Evolutionary conservation across 164 flowering plant species (phyloP), one percentile per base, ranked within the genome.

Genomic region (Aristolochia californica): DNA sequence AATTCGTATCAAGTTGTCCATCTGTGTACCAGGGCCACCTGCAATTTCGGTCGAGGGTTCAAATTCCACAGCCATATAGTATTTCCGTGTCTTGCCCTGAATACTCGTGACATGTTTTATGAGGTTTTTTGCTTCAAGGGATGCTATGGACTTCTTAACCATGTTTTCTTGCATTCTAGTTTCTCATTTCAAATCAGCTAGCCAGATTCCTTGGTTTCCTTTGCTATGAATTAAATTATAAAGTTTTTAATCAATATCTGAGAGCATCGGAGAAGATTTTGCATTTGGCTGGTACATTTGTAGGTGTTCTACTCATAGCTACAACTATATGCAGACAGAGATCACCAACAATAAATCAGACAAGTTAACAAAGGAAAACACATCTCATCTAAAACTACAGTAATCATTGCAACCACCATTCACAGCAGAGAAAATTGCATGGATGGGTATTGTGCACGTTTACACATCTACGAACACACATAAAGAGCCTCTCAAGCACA

Each of bases 11-110:
- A 1, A 86, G 75, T 0, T 62, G 60, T n/a, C 96, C 97, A 7
- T 78, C 78, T 0, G 15, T 26, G 56, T 84, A 90, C 90, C 91
- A 86, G 58, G 72, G 18, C 99, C 99, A 4, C 99, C 99, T 4
- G 81, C 78, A 20, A 84, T 48, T 45, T 83, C 96, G 60, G 67
- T 65, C 0, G 96, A 78, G 2, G 99, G 95, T 51, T 83, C 78
- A 49, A 81, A 84, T 45, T 94, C 95, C 1, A 62, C 62, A 2
- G 82, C 88, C 78, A 94, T 76, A 60, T 62, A 82, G 54, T 61
- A 70, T 24, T 83, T 84, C 28, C 48, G 76, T 11, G 73, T 75
- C 53, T 76, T 84, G 71, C 64, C 71, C 50, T 77, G 71, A 30
- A 81, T 57, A 61, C 78, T 77, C 4, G 52, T 56, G 1, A 93